phyloP scores from a whole-genome alignment of 2,329 filamentous ascomycete species.

The Claviceps spartinae region DNA sequence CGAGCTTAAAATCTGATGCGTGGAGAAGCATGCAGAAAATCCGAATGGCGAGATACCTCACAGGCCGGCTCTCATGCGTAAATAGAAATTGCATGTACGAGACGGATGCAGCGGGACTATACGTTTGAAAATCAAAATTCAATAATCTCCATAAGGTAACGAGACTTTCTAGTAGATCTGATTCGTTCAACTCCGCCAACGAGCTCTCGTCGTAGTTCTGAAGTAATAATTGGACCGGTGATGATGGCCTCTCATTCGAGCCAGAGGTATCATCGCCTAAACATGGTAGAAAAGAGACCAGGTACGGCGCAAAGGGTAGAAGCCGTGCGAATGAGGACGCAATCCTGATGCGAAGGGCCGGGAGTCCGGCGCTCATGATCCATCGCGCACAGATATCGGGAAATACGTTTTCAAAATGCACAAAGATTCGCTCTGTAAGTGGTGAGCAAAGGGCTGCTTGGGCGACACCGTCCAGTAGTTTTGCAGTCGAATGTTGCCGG shows the following conservation, averaged over 20 bases:
- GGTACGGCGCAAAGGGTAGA: constrained; percentile 67
- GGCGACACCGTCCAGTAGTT: constrained; percentile 59
- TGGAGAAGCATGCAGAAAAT: constrained; percentile 68
- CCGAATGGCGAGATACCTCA: constrained; percentile 71
- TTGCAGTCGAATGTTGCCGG: constrained; percentile 45
- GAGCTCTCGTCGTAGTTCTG: constrained; percentile 16
- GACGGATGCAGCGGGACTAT: constrained; percentile 50
- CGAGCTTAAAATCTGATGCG: constrained; percentile 65
- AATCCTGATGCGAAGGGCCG: constrained; percentile 27
- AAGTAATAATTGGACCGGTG: constrained; percentile 18
- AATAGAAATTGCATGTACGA: constrained; percentile 58
- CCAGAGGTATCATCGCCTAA: constrained; percentile 3
- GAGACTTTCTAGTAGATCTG: constrained; percentile 16
- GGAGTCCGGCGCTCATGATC: constrained; percentile 37
- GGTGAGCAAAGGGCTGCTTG: constrained; percentile 53
- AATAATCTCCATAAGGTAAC: constrained; percentile 60
- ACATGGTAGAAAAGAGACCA: constrained; percentile 58
- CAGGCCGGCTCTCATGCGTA: constrained; percentile 38
- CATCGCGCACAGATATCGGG: constrained; percentile 75
- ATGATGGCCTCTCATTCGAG: constrained; percentile 7
- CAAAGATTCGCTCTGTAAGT: constrained; percentile 61
- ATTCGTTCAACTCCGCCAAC: constrained; percentile 11
- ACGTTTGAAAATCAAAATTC: constrained; percentile 58
- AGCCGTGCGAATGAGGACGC: constrained; percentile 67
- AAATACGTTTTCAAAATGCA: constrained; percentile 60